Evolutionary conservation across 2,329 filamentous ascomycete genomes (phyloP).

Genomic region (Fusarium bulbicola): DNA sequence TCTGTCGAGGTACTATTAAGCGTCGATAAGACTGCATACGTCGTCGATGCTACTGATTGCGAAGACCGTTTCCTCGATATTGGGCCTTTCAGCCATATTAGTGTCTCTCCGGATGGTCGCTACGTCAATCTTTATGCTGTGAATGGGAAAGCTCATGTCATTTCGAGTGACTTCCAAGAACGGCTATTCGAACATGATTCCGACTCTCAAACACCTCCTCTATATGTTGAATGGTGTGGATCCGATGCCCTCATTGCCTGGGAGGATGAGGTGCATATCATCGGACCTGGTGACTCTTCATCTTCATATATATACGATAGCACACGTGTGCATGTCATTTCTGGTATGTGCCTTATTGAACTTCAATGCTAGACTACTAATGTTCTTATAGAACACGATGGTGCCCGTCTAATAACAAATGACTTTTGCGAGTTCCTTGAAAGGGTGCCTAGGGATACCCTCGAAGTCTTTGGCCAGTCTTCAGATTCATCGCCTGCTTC

Average conservation of each 20-base stretch:
- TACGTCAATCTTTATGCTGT: slow-evolving; percentile 88
- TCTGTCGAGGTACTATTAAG: slow-evolving; percentile 93
- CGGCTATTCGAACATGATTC: slow-evolving; percentile 92
- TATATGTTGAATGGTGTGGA: slow-evolving; percentile 94
- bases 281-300: slow-evolving; percentile 83
- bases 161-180: slow-evolving; percentile 94
- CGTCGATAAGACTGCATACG: slow-evolving; percentile 83
- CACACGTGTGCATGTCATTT: slow-evolving; percentile 85
- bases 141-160: slow-evolving; percentile 87
- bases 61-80: slow-evolving; percentile 92
- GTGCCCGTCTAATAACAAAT: slow-evolving; percentile 89
- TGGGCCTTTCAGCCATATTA: slow-evolving; percentile 90
- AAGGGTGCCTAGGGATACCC: slow-evolving; percentile 84
- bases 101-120: slow-evolving; percentile 89
- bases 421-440: slow-evolving; percentile 98
- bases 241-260: slow-evolving; percentile 95
- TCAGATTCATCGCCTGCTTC: slow-evolving; percentile 90
- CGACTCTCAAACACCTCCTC: slow-evolving; percentile 82
- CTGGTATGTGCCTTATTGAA: slow-evolving; percentile 61
- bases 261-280: slow-evolving; percentile 96
- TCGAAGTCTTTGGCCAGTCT: slow-evolving; percentile 88
- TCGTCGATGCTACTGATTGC: slow-evolving; percentile 87
- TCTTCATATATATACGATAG: slow-evolving; percentile 88
- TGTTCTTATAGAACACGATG: slow-evolving; percentile 69
- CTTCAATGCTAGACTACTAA: slow-evolving; percentile 6